These are phyloP conservation scores for Ilyonectria mors-panacis DNA, from an alignment of 2,329 filamentous ascomycete species.

Conservation along the genomic window DNA sequence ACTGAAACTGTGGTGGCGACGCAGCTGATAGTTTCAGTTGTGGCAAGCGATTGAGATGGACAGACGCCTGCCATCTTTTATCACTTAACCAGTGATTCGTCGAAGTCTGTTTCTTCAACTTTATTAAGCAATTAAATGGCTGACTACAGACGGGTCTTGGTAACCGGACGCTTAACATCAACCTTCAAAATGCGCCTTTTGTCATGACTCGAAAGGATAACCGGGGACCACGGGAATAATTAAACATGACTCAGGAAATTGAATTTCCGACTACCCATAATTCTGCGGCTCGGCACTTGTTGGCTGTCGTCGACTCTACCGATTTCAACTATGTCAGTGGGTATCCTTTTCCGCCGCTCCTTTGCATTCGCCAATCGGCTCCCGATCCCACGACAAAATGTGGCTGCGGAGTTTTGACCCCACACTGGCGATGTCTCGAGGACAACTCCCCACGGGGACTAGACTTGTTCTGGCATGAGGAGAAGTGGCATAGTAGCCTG, in stretches of 20 bases:
- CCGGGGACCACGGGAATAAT: slow-evolving; percentile 15
- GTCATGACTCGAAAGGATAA: neutral
- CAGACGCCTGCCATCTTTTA: neutral
- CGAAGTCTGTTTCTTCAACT: neutral
- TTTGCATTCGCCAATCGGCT: neutral
- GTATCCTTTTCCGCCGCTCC: slow-evolving; percentile 29
- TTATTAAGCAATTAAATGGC: neutral
- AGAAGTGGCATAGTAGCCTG: slow-evolving; percentile 3
- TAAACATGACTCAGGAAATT: neutral
- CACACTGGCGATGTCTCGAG: slow-evolving; percentile 24
- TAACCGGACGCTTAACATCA: slow-evolving; percentile 9
- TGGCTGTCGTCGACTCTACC: neutral
- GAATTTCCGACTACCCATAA: slow-evolving; percentile 17
- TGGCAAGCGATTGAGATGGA: neutral
- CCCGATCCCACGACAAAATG: neutral
- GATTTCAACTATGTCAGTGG: slow-evolving; percentile 8
- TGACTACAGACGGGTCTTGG: neutral
- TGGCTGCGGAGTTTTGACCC: slow-evolving; percentile 1
- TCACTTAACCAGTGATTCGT: neutral
- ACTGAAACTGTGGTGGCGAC: neutral
- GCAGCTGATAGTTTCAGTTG: neutral
- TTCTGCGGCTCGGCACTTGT: slow-evolving; percentile 4
- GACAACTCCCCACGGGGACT: slow-evolving; percentile 13
- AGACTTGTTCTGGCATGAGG: slow-evolving; percentile 17
- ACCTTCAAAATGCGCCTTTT: neutral